These are phyloP conservation scores for Glebionis coronaria DNA, from an alignment of 129 eudicot genomes.

Conservation along the genomic window DNA sequence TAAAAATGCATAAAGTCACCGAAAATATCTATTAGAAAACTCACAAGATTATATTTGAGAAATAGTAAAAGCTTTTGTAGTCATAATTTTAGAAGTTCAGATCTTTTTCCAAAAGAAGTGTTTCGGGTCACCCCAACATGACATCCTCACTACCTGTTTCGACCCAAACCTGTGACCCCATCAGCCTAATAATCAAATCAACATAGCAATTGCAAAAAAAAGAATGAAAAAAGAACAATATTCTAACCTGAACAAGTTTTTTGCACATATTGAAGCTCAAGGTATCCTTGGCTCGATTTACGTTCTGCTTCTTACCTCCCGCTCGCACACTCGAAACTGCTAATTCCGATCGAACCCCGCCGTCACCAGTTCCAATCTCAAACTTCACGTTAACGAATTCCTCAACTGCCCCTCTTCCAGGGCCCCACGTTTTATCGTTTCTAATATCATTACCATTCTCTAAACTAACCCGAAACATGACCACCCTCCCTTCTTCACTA, in stretches of 20 bases:
- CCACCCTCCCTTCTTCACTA: constrained; percentile 40
- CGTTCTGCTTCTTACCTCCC: constrained; percentile 42
- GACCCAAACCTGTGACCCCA: neutral
- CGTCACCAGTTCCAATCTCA: constrained; percentile 55
- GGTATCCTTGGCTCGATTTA: constrained; percentile 45
- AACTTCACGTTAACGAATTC: constrained; percentile 54
- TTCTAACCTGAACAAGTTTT: constrained; percentile 81
- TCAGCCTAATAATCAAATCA: constrained; percentile 9
- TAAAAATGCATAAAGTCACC: too few relatives aligned
- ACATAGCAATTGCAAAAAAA: constrained; percentile 10
- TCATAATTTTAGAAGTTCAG: neutral
- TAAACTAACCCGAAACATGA: constrained; percentile 47
- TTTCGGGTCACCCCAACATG: neutral
- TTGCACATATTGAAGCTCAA: constrained; percentile 87
- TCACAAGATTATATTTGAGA: too few relatives aligned
- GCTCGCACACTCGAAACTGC: constrained; percentile 26
- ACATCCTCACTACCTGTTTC: neutral
- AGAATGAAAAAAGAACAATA: constrained; percentile 9
- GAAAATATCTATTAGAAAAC: too few relatives aligned
- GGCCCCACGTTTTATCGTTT: constrained; percentile 54
- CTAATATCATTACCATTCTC: constrained; percentile 44
- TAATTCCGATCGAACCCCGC: constrained; percentile 40
- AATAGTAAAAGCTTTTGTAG: neutral
- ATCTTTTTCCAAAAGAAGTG: neutral
- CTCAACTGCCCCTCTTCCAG: constrained; percentile 44